A percentile compares a stretch with the other conserved stretches of the same genome.
phyloP scores from a whole-genome alignment of 345 rosid genomes.

The Anacardium occidentale region DNA sequence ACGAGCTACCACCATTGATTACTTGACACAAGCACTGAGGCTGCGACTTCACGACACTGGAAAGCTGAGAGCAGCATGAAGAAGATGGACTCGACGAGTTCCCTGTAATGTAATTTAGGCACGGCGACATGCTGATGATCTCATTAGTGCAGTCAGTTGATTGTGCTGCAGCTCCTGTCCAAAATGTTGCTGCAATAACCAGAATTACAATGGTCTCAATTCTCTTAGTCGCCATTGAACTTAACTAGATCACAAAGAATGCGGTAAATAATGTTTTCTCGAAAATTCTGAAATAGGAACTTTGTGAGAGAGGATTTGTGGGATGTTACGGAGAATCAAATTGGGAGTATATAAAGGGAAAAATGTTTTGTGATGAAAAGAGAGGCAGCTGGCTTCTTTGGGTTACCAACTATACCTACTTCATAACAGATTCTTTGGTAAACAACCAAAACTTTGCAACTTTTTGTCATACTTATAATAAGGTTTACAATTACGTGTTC shows the following conservation, averaged over 20 bases:
- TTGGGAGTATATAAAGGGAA: background rate
- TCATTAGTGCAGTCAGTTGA: slow-evolving; percentile 21
- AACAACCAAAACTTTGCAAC: slow-evolving; percentile 6
- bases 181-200: background rate
- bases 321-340: background rate
- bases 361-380: background rate
- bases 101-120: slow-evolving; percentile 28
- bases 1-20: slow-evolving; percentile 26
- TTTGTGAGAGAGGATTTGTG: background rate
- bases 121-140: slow-evolving; percentile 25
- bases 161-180: slow-evolving; percentile 19
- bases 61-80: slow-evolving; percentile 31
- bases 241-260: background rate
- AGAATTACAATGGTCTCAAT: background rate
- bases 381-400: background rate
- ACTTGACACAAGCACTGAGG: slow-evolving; percentile 35
- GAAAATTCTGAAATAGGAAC: background rate
- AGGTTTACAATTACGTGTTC: background rate
- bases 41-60: slow-evolving; percentile 21
- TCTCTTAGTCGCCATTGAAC: slow-evolving; percentile 13
- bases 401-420: slow-evolving; percentile 21
- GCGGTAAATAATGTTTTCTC: background rate
- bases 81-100: slow-evolving; percentile 30
- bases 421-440: slow-evolving; percentile 6
- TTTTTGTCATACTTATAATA: background rate